Conservation (phyloP, 345 rosid genomes). For the Murraya koenigii region DNA sequence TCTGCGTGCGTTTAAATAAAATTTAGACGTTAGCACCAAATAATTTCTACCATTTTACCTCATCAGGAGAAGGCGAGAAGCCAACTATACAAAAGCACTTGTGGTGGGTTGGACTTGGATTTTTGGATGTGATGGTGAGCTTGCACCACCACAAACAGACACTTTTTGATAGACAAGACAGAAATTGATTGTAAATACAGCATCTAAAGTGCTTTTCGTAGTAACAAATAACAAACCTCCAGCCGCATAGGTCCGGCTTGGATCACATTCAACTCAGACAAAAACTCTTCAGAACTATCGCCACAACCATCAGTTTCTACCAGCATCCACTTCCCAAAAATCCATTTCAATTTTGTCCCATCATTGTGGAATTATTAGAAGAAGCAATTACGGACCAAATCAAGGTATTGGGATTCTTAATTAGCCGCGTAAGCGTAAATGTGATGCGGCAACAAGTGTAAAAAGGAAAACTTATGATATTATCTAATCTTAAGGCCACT, state of each 20-base stretch:
- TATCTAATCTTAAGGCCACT: neutral
- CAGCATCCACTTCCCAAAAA: neutral
- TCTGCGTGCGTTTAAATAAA: too few species aligned
- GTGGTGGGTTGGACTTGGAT: neutral
- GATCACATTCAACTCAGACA: neutral
- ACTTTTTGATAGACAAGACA: neutral
- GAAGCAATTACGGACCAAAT: neutral
- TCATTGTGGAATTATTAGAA: neutral
- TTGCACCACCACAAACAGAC: neutral
- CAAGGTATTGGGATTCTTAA: neutral
- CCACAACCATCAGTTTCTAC: neutral
- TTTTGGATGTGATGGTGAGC: neutral
- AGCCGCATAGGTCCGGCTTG: neutral
- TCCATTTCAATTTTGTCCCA: neutral
- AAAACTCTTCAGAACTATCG: neutral
- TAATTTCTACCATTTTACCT: neutral
- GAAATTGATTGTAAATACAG: neutral
- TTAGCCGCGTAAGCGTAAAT: neutral
- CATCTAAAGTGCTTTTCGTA: neutral
- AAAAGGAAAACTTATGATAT: neutral
- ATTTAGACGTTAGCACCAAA: too few species aligned
- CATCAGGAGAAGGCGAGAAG: too few species aligned
- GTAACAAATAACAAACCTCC: neutral
- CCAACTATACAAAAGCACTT: neutral
- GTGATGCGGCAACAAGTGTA: neutral